Base-by-base conservation (phyloP, 495 filamentous ascomycete species). In the Penicillium odoratum region DNA sequence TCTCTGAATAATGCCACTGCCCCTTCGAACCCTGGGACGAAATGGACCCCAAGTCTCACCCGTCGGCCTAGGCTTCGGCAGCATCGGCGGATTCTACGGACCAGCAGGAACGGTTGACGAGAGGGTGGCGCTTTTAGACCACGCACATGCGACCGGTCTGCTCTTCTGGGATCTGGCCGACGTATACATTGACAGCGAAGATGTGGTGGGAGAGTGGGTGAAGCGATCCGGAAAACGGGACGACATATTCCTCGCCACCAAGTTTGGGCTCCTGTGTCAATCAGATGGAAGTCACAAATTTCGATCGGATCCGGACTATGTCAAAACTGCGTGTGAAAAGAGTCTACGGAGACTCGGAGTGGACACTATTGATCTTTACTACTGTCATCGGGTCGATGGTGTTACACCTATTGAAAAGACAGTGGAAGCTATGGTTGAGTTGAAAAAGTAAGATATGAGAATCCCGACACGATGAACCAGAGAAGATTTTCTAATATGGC, bases 101-200 rank as follows among this genome's bases (percentile, higher is more conserved):
- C 48, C 64, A 7, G 64, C 72, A 1, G 68, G 61, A 48, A 53
- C 64, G 4, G 70, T 74, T 34, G 68, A 72, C 13, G 71, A 74
- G 7, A 66, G 65, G 4, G 56, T 68, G 0, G 53, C 6, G 18
- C 57, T 80, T 1, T 70, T 81, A 2, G 77, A 81, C 28, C 66
- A 71, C 5, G 79, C 78, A 0, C 67, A 79, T 51, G 78, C 81
- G 53, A 67, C 83, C 1, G 85, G 86, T 0, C 66, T 70, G 18
- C 78, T 62, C 0, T 81, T 81, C 58, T 88, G 85, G 86, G 86
- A 88, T 57, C 74, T 72, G 26, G 77, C 84, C 6, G 81, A 87
- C 46, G 55, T 80, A 11, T 78, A 75, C 31, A 40, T 8, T 7
- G 70, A 77, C 55, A 69, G 53, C 8, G 75, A 78, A 61, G 82